phyloP scores from a whole-genome alignment of 495 filamentous ascomycete species.

The Penicillium odoratum region DNA sequence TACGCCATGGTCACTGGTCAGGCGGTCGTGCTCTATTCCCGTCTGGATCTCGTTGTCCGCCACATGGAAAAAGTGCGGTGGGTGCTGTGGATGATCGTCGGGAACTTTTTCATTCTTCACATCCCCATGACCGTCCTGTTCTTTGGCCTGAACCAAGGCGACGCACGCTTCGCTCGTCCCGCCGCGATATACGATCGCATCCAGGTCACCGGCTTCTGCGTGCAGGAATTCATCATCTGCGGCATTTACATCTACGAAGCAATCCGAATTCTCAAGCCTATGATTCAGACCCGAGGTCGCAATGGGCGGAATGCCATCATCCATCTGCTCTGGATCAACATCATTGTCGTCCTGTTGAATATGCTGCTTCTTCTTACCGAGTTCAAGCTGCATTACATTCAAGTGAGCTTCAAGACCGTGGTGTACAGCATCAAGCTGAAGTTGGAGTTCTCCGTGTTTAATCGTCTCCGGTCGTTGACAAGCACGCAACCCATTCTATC shows the following conservation, averaged over 20 bases:
- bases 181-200: constrained; percentile 7
- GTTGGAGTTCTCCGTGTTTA: neutral
- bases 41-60: neutral
- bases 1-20: constrained; percentile 12
- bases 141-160: neutral
- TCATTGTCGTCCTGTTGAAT: neutral
- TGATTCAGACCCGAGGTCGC: neutral
- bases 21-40: constrained; percentile 5
- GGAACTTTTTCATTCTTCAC: constrained; percentile 18
- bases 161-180: neutral
- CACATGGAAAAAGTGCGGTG: neutral
- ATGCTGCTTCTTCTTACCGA: constrained; percentile 3
- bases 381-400: constrained; percentile 1
- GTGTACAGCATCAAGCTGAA: constrained; percentile 4
- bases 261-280: neutral
- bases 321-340: constrained; percentile 1
- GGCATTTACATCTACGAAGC: constrained; percentile 5
- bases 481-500: neutral
- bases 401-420: constrained; percentile 3
- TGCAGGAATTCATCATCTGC: constrained; percentile 7
- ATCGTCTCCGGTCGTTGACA: neutral
- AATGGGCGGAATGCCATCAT: neutral
- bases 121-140: constrained; percentile 5
- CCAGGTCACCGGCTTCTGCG: constrained; percentile 1
- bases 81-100: constrained; percentile 50